phyloP scores from a whole-genome alignment of 306 rosid genomes.

The Rosa rugosa region DNA sequence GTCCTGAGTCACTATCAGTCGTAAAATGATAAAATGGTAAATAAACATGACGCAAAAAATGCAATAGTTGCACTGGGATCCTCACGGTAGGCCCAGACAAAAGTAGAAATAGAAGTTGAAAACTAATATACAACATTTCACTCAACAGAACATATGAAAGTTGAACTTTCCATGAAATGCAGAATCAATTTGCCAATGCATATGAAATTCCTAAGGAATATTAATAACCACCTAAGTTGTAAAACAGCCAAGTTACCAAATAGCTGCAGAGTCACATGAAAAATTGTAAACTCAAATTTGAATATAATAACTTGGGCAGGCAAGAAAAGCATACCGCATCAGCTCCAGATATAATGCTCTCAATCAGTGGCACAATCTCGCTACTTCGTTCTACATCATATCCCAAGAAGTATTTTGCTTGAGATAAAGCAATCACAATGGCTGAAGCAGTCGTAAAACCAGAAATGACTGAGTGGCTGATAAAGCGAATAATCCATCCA shows the following conservation, averaged over 20 bases:
- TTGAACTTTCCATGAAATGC: not conserved
- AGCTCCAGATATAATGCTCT: constrained; percentile 87
- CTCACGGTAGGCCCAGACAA: not conserved
- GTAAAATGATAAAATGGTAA: not conserved
- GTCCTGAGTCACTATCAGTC: not conserved
- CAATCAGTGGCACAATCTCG: constrained; percentile 77
- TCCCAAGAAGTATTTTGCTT: constrained; percentile 88
- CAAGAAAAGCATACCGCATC: constrained; percentile 68
- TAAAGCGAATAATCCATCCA: constrained; percentile 97
- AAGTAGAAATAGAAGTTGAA: not conserved
- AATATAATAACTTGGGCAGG: constrained; percentile 20
- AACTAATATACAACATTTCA: not conserved
- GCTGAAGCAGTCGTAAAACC: constrained; percentile 98
- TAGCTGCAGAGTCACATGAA: not conserved
- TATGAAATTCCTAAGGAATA: not conserved
- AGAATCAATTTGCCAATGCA: not conserved
- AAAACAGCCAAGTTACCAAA: not conserved
- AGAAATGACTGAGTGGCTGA: constrained; percentile 98
- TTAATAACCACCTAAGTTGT: not conserved
- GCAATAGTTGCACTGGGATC: not conserved
- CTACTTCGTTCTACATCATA: constrained; percentile 72
- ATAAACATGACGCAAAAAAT: not conserved
- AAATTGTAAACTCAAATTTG: constrained; percentile 15
- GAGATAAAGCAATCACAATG: constrained; percentile 92
- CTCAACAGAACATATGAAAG: not conserved